Conservation (phyloP, 73 alveolate species). For the Paraurostyla sp. region DNA sequence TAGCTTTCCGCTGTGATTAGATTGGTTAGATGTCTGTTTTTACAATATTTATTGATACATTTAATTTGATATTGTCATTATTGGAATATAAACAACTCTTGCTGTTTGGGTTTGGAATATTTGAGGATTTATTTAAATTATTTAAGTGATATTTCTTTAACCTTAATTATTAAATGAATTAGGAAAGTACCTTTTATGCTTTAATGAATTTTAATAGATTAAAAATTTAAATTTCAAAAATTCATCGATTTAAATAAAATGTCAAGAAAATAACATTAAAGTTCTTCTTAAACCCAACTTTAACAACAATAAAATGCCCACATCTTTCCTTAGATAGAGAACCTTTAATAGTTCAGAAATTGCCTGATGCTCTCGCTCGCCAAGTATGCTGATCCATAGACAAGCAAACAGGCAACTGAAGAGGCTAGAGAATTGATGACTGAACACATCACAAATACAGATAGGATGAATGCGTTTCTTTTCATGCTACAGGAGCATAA, state of each 20-base stretch:
- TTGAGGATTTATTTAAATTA: too few species aligned
- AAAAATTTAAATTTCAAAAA: too few species aligned
- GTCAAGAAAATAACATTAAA: too few species aligned
- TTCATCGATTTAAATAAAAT: too few species aligned
- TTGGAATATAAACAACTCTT: not conserved
- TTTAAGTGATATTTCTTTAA: too few species aligned
- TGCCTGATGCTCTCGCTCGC: slow-evolving; percentile 52
- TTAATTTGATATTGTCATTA: not conserved
- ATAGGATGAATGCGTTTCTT: slow-evolving; percentile 76
- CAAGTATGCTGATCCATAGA: slow-evolving; percentile 52
- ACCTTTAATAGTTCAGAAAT: slow-evolving; percentile 52
- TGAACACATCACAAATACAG: slow-evolving; percentile 80
- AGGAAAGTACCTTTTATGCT: too few species aligned
- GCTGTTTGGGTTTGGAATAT: too few species aligned
- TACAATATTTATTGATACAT: not conserved
- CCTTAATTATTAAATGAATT: too few species aligned
- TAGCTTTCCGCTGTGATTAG: not conserved
- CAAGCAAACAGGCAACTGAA: slow-evolving; percentile 61
- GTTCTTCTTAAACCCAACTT: too few species aligned
- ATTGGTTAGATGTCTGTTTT: not conserved
- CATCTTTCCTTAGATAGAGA: slow-evolving; percentile 53
- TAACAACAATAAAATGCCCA: too few species aligned
- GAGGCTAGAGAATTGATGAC: slow-evolving; percentile 68
- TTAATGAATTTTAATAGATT: too few species aligned
- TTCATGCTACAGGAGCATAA: slow-evolving; percentile 62